A percentile compares a stretch with the other conserved stretches of the same genome.
phyloP scores from a whole-genome alignment of 2,329 filamentous ascomycete species.

The Orbilia quercus region DNA sequence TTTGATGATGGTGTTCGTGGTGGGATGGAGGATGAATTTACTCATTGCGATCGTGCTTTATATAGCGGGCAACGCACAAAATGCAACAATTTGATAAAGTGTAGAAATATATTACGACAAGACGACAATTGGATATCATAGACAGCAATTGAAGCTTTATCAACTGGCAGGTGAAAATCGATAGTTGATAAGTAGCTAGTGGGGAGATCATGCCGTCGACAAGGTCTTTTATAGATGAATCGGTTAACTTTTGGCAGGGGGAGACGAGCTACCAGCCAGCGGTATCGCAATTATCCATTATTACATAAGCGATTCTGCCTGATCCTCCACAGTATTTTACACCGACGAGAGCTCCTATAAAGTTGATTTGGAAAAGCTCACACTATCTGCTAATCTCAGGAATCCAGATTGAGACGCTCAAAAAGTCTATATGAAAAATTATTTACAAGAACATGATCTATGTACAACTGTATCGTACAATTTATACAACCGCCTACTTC shows the following conservation, averaged over 20 bases:
- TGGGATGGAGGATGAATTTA: conserved; percentile 46
- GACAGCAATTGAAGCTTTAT: too few species aligned
- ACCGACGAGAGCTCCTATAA: not conserved
- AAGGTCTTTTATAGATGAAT: not conserved
- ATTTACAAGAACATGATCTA: not conserved
- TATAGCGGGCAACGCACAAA: conserved; percentile 39
- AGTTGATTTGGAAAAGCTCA: not conserved
- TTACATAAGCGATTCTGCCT: not conserved
- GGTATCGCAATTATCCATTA: conserved; percentile 15
- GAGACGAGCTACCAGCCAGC: not conserved
- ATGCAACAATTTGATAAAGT: conserved; percentile 34
- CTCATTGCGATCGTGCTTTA: conserved; percentile 21
- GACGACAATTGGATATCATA: too few species aligned
- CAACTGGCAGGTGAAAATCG: not conserved
- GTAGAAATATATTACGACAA: too few species aligned
- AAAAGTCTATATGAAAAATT: conserved; percentile 20
- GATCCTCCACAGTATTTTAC: conserved; percentile 45
- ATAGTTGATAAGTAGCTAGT: too few species aligned
- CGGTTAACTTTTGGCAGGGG: not conserved
- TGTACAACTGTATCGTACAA: conserved; percentile 14
- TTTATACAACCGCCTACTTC: conserved; percentile 11
- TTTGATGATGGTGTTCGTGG: not conserved
- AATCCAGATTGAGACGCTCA: too few species aligned
- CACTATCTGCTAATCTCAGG: too few species aligned
- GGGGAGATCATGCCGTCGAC: too few species aligned